A percentile compares a stretch with the other conserved stretches of the same genome.
phyloP scores from a whole-genome alignment of 176 grass and related monocot species.

The Aegilops tauschii region DNA sequence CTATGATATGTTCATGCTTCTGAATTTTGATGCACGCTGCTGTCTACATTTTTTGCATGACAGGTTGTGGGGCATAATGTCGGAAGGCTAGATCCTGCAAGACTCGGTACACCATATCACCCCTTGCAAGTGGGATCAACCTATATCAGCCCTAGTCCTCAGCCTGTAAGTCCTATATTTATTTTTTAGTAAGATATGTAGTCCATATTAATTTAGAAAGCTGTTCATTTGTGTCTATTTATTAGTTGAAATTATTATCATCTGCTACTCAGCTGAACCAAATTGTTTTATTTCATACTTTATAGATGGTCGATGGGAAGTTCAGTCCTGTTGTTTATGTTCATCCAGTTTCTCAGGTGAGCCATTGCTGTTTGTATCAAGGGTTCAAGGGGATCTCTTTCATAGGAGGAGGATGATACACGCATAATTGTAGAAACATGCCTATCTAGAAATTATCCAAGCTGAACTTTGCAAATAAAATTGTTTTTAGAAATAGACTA shows the following conservation, averaged over 20 bases:
- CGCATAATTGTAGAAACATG: not conserved
- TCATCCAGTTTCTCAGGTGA: slow-evolving; percentile 59
- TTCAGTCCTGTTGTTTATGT: slow-evolving; percentile 53
- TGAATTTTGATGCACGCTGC: slow-evolving; percentile 26
- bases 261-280: not conserved
- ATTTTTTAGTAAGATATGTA: not conserved
- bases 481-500: not conserved
- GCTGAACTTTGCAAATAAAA: not conserved
- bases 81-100: slow-evolving; percentile 44
- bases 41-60: slow-evolving; percentile 11
- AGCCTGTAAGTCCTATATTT: slow-evolving; percentile 37
- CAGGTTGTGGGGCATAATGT: slow-evolving; percentile 46
- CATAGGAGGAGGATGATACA: not conserved
- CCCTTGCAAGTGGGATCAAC: slow-evolving; percentile 43
- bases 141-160: slow-evolving; percentile 43
- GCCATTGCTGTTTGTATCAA: slow-evolving; percentile 13
- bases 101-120: slow-evolving; percentile 54
- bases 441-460: not conserved
- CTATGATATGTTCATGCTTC: slow-evolving; percentile 13
- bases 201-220: not conserved
- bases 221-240: not conserved
- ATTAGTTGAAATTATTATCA: not conserved
- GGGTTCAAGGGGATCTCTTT: not conserved
- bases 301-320: slow-evolving; percentile 50
- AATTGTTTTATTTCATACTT: slow-evolving; percentile 9